These are phyloP conservation scores for Malassezia obtusa DNA, from an alignment of 1,284 basidiomycete species.

Conservation along the genomic window DNA sequence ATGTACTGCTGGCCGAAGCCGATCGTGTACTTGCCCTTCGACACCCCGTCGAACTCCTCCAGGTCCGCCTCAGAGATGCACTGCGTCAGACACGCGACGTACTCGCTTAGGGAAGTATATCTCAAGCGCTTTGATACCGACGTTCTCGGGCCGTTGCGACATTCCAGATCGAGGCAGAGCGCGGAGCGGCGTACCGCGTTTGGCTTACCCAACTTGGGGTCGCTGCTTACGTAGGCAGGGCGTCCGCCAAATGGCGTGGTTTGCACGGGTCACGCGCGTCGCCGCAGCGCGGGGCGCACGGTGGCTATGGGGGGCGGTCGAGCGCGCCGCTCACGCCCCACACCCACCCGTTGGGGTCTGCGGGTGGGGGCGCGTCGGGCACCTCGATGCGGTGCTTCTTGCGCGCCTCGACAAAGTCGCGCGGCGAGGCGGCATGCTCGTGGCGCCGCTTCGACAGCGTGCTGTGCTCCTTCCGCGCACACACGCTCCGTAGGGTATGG, in stretches of 20 bases:
- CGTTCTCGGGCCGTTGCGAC: constrained; percentile 65
- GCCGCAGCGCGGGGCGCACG: too few relatives aligned
- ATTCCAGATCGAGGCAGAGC: constrained; percentile 16
- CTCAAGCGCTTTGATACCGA: constrained; percentile 82
- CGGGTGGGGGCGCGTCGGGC: too few relatives aligned
- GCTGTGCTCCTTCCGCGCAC: constrained; percentile 1
- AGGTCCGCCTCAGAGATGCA: constrained; percentile 47
- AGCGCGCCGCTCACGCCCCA: not conserved
- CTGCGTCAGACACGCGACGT: constrained; percentile 45
- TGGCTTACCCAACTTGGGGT: not conserved
- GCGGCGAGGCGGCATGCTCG: not conserved
- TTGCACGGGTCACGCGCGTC: not conserved
- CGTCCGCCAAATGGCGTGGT: constrained; percentile 3
- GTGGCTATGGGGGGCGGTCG: not conserved
- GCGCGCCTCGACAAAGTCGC: not conserved
- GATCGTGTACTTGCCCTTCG: constrained; percentile 97
- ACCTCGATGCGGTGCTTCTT: not conserved
- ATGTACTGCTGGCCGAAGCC: constrained; percentile 96
- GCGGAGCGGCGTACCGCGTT: not conserved
- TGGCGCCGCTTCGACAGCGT: constrained; percentile 1
- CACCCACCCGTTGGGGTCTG: not conserved
- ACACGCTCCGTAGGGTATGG: constrained; percentile 21
- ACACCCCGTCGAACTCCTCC: constrained; percentile 88
- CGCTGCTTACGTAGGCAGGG: constrained; percentile 1
- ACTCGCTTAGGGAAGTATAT: constrained; percentile 87